These are phyloP conservation scores for Colletotrichum spinosum DNA, from an alignment of 2,329 filamentous ascomycete species.

Conservation along the genomic window DNA sequence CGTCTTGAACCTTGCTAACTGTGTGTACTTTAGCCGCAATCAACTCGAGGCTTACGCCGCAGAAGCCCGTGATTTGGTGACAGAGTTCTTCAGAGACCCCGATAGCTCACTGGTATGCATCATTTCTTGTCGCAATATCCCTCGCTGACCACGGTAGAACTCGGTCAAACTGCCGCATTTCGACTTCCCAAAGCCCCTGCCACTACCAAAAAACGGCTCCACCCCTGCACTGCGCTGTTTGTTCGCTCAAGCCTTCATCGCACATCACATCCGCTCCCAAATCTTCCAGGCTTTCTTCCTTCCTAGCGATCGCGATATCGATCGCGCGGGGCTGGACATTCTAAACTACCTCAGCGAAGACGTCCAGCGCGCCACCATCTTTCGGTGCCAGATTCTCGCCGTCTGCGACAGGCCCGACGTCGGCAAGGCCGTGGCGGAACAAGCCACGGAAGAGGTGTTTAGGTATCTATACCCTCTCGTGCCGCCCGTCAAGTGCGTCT, in stretches of 20 bases:
- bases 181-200: slow-evolving; percentile 10
- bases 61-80: slow-evolving; percentile 42
- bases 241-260: slow-evolving; percentile 43
- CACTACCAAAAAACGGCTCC: slow-evolving; percentile 35
- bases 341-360: slow-evolving; percentile 43
- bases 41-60: slow-evolving; percentile 41
- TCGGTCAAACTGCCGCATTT: not conserved
- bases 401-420: slow-evolving; percentile 28
- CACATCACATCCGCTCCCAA: slow-evolving; percentile 40
- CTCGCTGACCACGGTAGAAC: not conserved
- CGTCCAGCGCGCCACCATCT: slow-evolving; percentile 41
- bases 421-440: slow-evolving; percentile 7
- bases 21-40: slow-evolving; percentile 33
- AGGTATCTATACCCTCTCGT: slow-evolving; percentile 9
- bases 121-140: accelerated
- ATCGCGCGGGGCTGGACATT: slow-evolving; percentile 38
- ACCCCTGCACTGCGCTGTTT: slow-evolving; percentile 45
- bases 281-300: slow-evolving; percentile 48
- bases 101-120: slow-evolving; percentile 41
- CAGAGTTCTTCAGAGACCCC: slow-evolving; percentile 43
- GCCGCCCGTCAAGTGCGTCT: not conserved
- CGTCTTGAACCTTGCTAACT: slow-evolving; percentile 21
- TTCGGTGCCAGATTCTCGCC: slow-evolving; percentile 45
- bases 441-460: slow-evolving; percentile 20
- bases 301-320: slow-evolving; percentile 31